A percentile compares a stretch with the other conserved stretches of the same genome.
phyloP scores from a whole-genome alignment of 2,329 filamentous ascomycete genomes.

The Trichophyton benhamiae region DNA sequence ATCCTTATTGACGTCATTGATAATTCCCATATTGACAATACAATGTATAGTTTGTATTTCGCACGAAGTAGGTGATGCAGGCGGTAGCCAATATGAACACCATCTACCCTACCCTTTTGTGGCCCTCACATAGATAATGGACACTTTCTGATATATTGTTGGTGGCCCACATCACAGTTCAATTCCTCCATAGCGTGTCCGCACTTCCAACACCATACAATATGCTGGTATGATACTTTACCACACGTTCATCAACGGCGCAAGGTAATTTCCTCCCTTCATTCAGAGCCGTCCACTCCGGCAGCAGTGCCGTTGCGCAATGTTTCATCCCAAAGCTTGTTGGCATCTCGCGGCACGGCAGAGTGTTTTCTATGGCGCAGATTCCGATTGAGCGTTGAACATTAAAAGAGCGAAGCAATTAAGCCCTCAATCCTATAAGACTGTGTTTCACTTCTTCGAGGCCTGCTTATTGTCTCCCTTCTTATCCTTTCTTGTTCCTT shows the following conservation, averaged over 20 bases:
- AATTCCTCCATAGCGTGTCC: too few species aligned
- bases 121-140: neutral
- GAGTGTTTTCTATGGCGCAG: too few species aligned
- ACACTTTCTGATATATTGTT: too few species aligned
- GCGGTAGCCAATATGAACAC: neutral
- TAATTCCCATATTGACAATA: neutral
- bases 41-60: neutral
- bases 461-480: constrained; percentile 20
- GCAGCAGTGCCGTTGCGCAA: too few species aligned
- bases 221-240: too few species aligned
- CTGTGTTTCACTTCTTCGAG: constrained; percentile 1
- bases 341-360: too few species aligned
- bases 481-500: constrained; percentile 49
- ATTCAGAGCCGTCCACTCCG: too few species aligned
- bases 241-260: too few species aligned
- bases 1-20: neutral
- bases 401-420: neutral
- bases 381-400: neutral
- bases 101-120: neutral
- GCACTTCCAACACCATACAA: too few species aligned
- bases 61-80: neutral
- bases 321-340: too few species aligned
- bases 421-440: neutral
- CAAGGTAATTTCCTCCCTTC: too few species aligned
- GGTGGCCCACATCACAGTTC: too few species aligned